Base-by-base conservation (phyloP, 805 yeast genomes). In the Candida nonsorbophila region DNA sequence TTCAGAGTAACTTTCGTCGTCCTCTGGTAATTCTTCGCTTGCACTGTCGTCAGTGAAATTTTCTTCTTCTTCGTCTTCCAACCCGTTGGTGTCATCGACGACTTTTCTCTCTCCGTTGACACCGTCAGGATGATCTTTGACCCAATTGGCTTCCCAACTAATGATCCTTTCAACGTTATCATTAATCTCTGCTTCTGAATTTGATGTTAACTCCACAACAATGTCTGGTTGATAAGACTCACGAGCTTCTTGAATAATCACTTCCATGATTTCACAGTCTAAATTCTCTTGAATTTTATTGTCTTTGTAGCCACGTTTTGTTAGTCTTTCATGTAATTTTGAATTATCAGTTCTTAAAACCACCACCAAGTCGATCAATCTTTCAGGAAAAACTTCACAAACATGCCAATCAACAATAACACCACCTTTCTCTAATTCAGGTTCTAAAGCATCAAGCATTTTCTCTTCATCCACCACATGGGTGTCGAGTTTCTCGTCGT, bases 241-340 rank as follows among this genome's bases (percentile, higher is more conserved):
- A 34, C 72, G 64, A 0, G 97, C 98, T 42, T 92, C 98, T 40
- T 80, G 82, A 25, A 78, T 57, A 10, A 92, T 74, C 9, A 90
- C 84, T 42, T 88, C 90, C 97, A 92, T 92, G 41, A 92, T 92
- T 58, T 92, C 99, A 36, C 94, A 94, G 54, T 92, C 98, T 25
- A 92, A 60, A 51, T 92, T 92, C 47, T 92, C 99, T 33, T 79
- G 81, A 39, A 92, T 75, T 58, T 92, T 92, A 36, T 72, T 68
- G 37, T 84, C 81, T 31, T 80, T 76, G 51, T 92, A 92, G 5
- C 79, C 82, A 53, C 98, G 72, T 36, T 74, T 71, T 37, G 67
- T 63, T 42, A 92, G 64, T 45, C 99, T 69, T 29, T 86, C 95
- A 54, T 70, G 82, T 15, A 92, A 69, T 1, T 65, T 55, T 10